Evolutionary conservation across 2,329 filamentous ascomycete species (phyloP).

Genomic region (Seiridium unicorne): DNA sequence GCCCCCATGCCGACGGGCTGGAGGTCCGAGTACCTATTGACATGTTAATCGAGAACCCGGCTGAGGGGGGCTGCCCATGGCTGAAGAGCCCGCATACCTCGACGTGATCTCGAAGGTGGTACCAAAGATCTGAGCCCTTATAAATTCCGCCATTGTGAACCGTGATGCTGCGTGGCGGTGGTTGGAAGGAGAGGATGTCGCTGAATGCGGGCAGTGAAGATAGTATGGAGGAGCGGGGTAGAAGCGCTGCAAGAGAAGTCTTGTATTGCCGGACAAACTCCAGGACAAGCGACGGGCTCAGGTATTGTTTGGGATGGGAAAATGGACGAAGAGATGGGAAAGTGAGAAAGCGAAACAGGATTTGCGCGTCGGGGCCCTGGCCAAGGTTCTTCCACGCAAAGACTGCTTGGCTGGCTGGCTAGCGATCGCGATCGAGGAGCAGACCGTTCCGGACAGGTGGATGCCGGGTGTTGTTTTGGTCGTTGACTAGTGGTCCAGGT

Average conservation of each 20-base stretch:
- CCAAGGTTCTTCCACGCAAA: slow-evolving; percentile 9
- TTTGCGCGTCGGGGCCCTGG: slow-evolving; percentile 6
- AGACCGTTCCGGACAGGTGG: slow-evolving; percentile 5
- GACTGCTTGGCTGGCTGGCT: not conserved
- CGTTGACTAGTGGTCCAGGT: not conserved
- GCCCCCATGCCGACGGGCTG: slow-evolving; percentile 99
- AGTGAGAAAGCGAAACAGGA: slow-evolving; percentile 6
- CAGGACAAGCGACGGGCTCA: no score
- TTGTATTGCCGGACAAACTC: not conserved
- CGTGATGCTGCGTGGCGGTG: not conserved
- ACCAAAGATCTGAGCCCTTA: slow-evolving; percentile 98
- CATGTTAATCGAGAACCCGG: slow-evolving; percentile 20
- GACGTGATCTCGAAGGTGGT: slow-evolving; percentile 99
- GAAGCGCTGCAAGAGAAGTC: not conserved
- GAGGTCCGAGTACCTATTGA: slow-evolving; percentile 85
- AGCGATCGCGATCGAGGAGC: slow-evolving; percentile 4
- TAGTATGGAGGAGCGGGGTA: slow-evolving; percentile 1
- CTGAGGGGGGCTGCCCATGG: not conserved
- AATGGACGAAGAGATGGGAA: slow-evolving; percentile 7
- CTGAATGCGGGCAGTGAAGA: not conserved
- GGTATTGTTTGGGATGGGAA: slow-evolving; percentile 2
- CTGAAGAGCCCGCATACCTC: slow-evolving; percentile 56
- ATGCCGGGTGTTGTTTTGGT: slow-evolving; percentile 5
- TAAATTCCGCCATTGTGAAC: slow-evolving; percentile 92
- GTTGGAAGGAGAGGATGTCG: not conserved